Percentiles rank a stretch among this genome's conserved stretches.
phyloP scores from a whole-genome alignment of 2,329 filamentous ascomycete genomes.

The Ambrosiella beaveri region DNA sequence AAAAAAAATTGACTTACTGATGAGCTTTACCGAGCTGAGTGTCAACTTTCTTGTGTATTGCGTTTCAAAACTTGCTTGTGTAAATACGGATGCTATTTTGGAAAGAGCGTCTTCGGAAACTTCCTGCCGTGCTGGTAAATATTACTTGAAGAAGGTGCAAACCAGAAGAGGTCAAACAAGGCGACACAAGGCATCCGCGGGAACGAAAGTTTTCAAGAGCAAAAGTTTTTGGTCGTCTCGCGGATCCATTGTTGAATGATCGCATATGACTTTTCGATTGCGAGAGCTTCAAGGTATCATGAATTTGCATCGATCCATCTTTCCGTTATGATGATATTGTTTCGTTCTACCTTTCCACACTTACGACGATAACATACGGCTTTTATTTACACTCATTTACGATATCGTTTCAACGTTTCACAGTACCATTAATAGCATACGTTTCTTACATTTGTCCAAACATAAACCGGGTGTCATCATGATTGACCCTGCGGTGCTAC shows the following conservation, averaged over 20 bases:
- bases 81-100: no score
- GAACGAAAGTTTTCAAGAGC: neutral
- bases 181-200: neutral
- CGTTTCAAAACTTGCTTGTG: no score
- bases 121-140: no score
- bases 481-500: neutral
- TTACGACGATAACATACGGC: neutral
- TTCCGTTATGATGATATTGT: neutral
- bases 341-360: neutral
- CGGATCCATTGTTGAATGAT: neutral
- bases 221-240: neutral
- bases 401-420: no score
- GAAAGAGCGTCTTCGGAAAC: no score
- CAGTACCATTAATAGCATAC: no score
- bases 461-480: neutral
- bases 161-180: neutral
- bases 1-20: no score
- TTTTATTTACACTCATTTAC: neutral
- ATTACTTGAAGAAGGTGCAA: neutral
- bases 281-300: neutral
- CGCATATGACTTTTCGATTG: neutral
- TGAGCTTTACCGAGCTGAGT: no score
- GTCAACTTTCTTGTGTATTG: no score
- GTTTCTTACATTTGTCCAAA: no score
- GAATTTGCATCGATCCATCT: neutral